phyloP scores from a whole-genome alignment of 805 yeast species.

The Grigorovia transvaalensis region DNA sequence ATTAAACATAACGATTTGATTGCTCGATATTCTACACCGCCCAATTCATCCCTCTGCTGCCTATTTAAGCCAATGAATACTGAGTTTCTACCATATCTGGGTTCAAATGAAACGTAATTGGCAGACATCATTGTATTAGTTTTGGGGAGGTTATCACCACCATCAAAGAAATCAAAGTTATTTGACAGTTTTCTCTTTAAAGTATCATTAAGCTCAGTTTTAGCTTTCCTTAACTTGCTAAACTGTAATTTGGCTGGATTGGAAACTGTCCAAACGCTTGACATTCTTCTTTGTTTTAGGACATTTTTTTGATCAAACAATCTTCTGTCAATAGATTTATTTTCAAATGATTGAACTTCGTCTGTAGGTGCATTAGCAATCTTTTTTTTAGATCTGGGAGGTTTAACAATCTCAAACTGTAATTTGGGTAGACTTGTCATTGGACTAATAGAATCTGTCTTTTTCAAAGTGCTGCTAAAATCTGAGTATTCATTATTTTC shows the following conservation, averaged over 20 bases:
- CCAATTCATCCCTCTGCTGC: constrained; percentile 82
- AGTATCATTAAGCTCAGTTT: not conserved
- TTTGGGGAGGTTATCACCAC: not conserved
- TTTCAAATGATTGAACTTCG: not conserved
- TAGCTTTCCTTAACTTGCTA: not conserved
- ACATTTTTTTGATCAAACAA: not conserved
- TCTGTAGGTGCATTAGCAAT: not conserved
- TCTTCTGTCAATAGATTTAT: not conserved
- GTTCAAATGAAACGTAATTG: constrained; percentile 76
- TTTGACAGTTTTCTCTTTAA: not conserved
- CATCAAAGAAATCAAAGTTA: not conserved
- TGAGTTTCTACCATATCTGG: constrained; percentile 90
- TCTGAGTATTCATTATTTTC: not conserved
- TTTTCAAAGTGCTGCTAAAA: not conserved
- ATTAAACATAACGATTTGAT: constrained; percentile 61
- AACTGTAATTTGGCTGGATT: not conserved
- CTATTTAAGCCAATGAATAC: constrained; percentile 73
- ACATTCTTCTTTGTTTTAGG: not conserved
- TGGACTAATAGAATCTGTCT: not conserved
- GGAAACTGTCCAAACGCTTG: not conserved
- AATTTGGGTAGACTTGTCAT: not conserved
- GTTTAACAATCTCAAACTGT: constrained; percentile 6
- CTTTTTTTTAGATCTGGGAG: constrained; percentile 1
- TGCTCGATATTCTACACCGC: constrained; percentile 94
- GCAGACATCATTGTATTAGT: constrained; percentile 17